Conservation (phyloP, 2,329 filamentous ascomycete genomes). For the Alternaria alternata region DNA sequence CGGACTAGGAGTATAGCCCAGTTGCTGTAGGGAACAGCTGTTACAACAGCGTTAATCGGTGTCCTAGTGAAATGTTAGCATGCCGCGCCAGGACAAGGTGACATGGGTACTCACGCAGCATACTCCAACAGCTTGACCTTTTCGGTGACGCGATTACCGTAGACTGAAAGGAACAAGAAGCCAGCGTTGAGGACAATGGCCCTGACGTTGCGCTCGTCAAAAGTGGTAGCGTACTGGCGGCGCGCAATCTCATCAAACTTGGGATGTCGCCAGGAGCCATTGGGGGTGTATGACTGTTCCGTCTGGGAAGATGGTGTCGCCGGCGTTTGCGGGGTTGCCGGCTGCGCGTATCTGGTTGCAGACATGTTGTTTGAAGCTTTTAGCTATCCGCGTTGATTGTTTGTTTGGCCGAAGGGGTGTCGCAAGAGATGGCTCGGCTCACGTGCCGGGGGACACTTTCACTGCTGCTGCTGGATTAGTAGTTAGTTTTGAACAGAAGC, state of each 20-base stretch:
- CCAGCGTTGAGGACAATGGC: conserved; percentile 73
- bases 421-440: not conserved
- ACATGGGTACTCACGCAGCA: conserved; percentile 27
- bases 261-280: conserved; percentile 91
- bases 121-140: conserved; percentile 32
- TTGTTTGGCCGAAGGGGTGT: conserved; percentile 12
- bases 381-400: conserved; percentile 17
- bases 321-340: conserved; percentile 33
- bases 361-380: conserved; percentile 25
- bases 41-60: conserved; percentile 47
- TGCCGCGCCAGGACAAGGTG: not conserved
- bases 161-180: conserved; percentile 61
- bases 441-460: not conserved
- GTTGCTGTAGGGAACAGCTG: conserved; percentile 46
- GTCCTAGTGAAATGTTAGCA: conserved; percentile 41
- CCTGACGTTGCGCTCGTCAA: conserved; percentile 78
- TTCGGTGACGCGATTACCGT: conserved; percentile 34
- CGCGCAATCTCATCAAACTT: conserved; percentile 85
- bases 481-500: conserved; percentile 15
- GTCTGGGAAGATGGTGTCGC: conserved; percentile 38
- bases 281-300: conserved; percentile 43
- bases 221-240: conserved; percentile 79
- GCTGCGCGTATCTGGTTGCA: conserved; percentile 24
- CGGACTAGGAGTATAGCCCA: conserved; percentile 59
- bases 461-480: conserved; percentile 34